Conservation (phyloP, 768 basidiomycete genomes). For the Amanita brunnescens region DNA sequence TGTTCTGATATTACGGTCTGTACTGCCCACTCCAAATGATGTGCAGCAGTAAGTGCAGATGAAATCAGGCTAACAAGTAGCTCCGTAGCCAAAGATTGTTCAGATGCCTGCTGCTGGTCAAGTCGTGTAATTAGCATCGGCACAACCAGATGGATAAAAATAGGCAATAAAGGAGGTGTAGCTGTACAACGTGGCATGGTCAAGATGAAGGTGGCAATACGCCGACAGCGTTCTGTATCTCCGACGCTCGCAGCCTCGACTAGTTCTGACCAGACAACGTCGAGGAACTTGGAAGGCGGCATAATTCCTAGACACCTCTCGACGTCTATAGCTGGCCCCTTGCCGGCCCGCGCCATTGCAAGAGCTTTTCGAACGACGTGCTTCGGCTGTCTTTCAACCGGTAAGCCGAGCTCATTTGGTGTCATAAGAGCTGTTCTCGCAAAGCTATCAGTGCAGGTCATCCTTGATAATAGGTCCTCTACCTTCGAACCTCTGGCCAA, state of each 20-base stretch:
- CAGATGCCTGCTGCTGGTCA: constrained; percentile 44
- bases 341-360: constrained; percentile 47
- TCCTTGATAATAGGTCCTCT: not conserved
- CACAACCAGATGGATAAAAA: constrained; percentile 62
- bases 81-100: constrained; percentile 51
- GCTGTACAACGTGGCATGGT: constrained; percentile 46
- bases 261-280: constrained; percentile 63
- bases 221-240: constrained; percentile 52
- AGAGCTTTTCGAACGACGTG: constrained; percentile 52
- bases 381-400: constrained; percentile 38
- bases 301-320: constrained; percentile 53
- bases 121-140: constrained; percentile 50
- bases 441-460: not conserved
- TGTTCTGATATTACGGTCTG: constrained; percentile 44
- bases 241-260: constrained; percentile 42
- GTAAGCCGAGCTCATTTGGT: not conserved
- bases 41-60: constrained; percentile 54
- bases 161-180: constrained; percentile 58
- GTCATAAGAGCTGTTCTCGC: not conserved
- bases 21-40: constrained; percentile 66
- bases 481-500: constrained; percentile 32
- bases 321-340: constrained; percentile 57
- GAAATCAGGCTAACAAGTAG: constrained; percentile 57
- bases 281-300: constrained; percentile 53
- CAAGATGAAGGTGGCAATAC: constrained; percentile 61